Evolutionary conservation across 768 basidiomycete genomes (phyloP), one percentile per base, ranked within the genome.

Genomic region (Lanmaoa pseudosensibilis): DNA sequence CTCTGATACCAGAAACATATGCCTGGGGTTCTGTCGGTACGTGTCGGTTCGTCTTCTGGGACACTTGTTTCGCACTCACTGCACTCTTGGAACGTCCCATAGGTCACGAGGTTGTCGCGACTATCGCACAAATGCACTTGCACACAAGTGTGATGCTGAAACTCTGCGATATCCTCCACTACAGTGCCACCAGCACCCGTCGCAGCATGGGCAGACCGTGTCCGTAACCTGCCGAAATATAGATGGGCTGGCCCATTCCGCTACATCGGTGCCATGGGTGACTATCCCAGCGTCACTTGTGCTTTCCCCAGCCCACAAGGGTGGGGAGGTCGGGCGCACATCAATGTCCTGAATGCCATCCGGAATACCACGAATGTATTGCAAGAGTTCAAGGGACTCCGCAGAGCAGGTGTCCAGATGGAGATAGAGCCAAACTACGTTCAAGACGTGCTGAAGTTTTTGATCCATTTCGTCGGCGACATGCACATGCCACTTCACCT

Each of bases 401-500:
- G 59, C 36, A 60, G 33, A 18, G 58, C 44, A 1, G 60, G 54
- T 5, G 23, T 40, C 38, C 23, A 36, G 3, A 25, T 2, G 4
- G 54, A 56, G 11, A 45, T 65, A 2, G 72, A 74, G 16, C 65
- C 65, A 0, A 70, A 58, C 6, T 72, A 68, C 12, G 85, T 85
- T 2, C 85, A 87, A 65, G 90, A 93, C 63, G 91, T 95, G 2
- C 77, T 98, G 63, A 90, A 91, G 70, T 99, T 97, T 77, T 76
- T 99, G 33, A 82, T 95, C 32, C 97, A 99, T 71, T 98, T 93
- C 64, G 52, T 97, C 12, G 94, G 96, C 0, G 96, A 98, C 69
- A 78, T 96, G 79, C 96, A 97, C 65, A 86, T 89, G 81, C 96
- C 96, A 5, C 75, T 99, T 52, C 96, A 99, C 70, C 80, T 99